Conservation (phyloP, 805 yeast species). For the Hanseniaspora hatyaiensis region DNA sequence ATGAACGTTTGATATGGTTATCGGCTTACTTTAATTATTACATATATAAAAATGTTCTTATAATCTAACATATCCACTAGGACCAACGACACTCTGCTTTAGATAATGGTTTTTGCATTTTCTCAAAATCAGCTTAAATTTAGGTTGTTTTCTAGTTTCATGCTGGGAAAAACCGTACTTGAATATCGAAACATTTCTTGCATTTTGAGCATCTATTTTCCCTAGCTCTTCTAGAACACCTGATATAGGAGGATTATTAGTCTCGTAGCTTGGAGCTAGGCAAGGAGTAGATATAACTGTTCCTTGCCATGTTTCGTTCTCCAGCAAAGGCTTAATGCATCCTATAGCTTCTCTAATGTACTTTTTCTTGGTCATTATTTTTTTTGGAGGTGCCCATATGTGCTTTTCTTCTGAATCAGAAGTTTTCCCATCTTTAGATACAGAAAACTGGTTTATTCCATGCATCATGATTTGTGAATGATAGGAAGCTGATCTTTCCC, state of each 20-base stretch:
- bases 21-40: too few relatives aligned
- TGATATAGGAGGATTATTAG: conserved; percentile 23
- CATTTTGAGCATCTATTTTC: neutral
- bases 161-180: conserved; percentile 15
- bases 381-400: conserved; percentile 40
- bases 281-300: conserved; percentile 32
- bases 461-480: conserved; percentile 9
- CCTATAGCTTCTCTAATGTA: conserved; percentile 42
- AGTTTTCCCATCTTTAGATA: neutral
- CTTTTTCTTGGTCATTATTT: conserved; percentile 31
- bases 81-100: conserved; percentile 25
- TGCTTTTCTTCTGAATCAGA: neutral
- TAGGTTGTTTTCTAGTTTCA: conserved; percentile 15
- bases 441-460: neutral
- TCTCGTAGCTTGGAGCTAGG: conserved; percentile 21
- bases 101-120: conserved; percentile 26
- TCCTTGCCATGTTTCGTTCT: conserved; percentile 45
- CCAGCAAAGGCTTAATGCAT: conserved; percentile 44
- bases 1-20: too few relatives aligned
- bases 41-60: too few relatives aligned
- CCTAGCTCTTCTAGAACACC: conserved; percentile 17
- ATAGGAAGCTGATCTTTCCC: conserved; percentile 10
- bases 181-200: conserved; percentile 7
- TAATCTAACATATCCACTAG: conserved; percentile 21
- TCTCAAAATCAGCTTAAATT: conserved; percentile 17